Conservation (phyloP, 2,329 filamentous ascomycete species). For the Arthroderma uncinatum region DNA sequence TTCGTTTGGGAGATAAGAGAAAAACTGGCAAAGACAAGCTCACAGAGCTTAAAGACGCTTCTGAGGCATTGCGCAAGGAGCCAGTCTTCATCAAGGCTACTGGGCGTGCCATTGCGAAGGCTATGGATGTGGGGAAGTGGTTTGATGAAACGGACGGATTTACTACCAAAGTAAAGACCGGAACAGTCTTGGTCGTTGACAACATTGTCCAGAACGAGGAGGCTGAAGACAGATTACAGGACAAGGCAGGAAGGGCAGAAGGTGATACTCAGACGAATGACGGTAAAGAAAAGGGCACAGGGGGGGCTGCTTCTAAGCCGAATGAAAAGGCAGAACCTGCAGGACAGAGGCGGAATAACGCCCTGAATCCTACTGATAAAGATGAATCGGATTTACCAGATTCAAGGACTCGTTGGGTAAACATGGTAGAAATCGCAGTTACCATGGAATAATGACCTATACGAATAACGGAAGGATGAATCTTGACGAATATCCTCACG, state of each 20-base stretch:
- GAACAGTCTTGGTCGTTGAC: constrained; percentile 48
- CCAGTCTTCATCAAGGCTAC: constrained; percentile 49
- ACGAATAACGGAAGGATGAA: background rate
- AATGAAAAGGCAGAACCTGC: constrained; percentile 5
- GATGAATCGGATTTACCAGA: constrained; percentile 32
- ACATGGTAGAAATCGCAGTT: constrained; percentile 37
- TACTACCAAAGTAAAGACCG: constrained; percentile 43
- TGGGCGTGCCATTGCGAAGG: constrained; percentile 48
- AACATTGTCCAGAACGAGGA: constrained; percentile 42
- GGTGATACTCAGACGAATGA: constrained; percentile 15
- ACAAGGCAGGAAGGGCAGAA: constrained; percentile 16
- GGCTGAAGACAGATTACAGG: constrained; percentile 14
- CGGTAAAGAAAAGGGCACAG: constrained; percentile 10
- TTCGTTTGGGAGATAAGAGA: constrained; percentile 26
- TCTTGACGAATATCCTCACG: background rate
- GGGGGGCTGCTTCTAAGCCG: constrained; percentile 6
- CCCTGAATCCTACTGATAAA: constrained; percentile 18
- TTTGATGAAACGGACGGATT: constrained; percentile 46
- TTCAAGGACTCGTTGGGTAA: constrained; percentile 37
- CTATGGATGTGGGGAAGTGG: constrained; percentile 44
- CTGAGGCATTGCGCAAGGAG: constrained; percentile 33
- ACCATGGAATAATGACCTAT: constrained; percentile 27
- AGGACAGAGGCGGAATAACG: constrained; percentile 24
- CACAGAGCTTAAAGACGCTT: constrained; percentile 23
- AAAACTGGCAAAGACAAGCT: constrained; percentile 25